These are phyloP conservation scores for Penicillium sp. DNA, from an alignment of 2,329 filamentous ascomycete genomes.

Conservation along the genomic window DNA sequence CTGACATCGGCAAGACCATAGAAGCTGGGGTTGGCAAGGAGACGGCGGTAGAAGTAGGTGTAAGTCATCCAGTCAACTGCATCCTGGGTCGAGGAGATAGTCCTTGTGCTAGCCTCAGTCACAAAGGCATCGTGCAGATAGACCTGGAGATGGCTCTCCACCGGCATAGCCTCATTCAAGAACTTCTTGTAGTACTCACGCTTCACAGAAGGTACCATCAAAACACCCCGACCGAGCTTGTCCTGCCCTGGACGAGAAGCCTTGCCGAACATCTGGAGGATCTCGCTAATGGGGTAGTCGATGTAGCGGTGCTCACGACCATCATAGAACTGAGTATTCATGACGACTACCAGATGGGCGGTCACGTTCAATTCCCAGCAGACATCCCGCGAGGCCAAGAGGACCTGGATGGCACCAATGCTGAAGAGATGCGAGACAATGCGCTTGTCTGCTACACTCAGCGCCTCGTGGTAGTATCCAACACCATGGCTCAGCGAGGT, in stretches of 20 bases:
- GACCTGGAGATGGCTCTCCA: conserved; percentile 87
- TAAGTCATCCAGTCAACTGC: conserved; percentile 98
- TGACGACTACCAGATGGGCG: conserved; percentile 87
- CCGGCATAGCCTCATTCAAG: conserved; percentile 87
- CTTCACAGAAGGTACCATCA: conserved; percentile 93
- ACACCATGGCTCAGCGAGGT: conserved; percentile 90
- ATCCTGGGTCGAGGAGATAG: conserved; percentile 90
- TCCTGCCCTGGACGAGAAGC: conserved; percentile 74
- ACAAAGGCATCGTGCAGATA: conserved; percentile 96
- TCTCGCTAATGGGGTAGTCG: conserved; percentile 89
- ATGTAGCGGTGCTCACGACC: conserved; percentile 95
- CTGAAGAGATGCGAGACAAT: conserved; percentile 91
- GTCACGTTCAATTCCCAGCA: conserved; percentile 91
- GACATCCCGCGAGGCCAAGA: conserved; percentile 77
- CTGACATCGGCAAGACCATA: conserved; percentile 85
- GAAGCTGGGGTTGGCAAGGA: conserved; percentile 93
- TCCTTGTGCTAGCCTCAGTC: conserved; percentile 92
- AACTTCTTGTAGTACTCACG: conserved; percentile 99
- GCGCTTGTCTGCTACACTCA: conserved; percentile 81
- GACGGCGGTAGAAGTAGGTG: conserved; percentile 93
- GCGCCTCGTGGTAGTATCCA: conserved; percentile 93
- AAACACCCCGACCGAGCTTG: conserved; percentile 77
- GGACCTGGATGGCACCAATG: conserved; percentile 81
- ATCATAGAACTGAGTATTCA: conserved; percentile 97
- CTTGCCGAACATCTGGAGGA: conserved; percentile 97